Conservation (phyloP, 176 grass and related monocot species). For the Phoenix dactylifera region DNA sequence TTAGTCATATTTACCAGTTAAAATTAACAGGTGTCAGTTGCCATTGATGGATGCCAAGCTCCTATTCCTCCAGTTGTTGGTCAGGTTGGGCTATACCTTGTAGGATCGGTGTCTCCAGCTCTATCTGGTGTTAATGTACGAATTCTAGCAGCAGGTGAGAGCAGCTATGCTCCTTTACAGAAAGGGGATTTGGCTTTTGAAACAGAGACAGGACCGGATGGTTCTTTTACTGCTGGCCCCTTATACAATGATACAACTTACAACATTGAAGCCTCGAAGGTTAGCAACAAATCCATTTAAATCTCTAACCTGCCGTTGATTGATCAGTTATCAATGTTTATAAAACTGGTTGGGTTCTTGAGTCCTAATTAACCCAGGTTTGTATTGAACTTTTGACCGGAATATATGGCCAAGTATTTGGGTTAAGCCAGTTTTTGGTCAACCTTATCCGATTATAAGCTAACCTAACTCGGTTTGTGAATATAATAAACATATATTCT, state of each 20-base stretch:
- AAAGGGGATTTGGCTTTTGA: conserved; percentile 72
- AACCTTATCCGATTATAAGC: too few relatives aligned
- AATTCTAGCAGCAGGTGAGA: conserved; percentile 54
- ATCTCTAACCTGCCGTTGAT: background rate
- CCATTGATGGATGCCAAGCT: conserved; percentile 66
- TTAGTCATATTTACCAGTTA: background rate
- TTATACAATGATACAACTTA: conserved; percentile 86
- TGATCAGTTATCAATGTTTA: too few relatives aligned
- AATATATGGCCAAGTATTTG: too few relatives aligned
- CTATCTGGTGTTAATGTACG: conserved; percentile 66
- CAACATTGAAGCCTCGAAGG: conserved; percentile 81
- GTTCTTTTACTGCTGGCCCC: conserved; percentile 72
- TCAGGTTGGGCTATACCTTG: conserved; percentile 72
- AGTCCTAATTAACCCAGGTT: too few relatives aligned
- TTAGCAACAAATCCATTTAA: conserved; percentile 24
- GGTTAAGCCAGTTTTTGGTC: too few relatives aligned
- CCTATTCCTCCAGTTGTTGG: conserved; percentile 48
- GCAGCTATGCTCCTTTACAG: conserved; percentile 48
- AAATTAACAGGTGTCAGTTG: conserved; percentile 59
- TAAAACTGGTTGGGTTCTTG: too few relatives aligned
- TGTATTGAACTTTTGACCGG: too few relatives aligned
- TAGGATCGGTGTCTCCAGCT: conserved; percentile 76
- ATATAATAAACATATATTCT: too few relatives aligned
- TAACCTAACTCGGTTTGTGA: too few relatives aligned
- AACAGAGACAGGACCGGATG: conserved; percentile 63